Percentiles rank a stretch among this genome's conserved stretches.
phyloP scores from a whole-genome alignment of 192 early-diverging fungal genomes.

The Endogone sp. region DNA sequence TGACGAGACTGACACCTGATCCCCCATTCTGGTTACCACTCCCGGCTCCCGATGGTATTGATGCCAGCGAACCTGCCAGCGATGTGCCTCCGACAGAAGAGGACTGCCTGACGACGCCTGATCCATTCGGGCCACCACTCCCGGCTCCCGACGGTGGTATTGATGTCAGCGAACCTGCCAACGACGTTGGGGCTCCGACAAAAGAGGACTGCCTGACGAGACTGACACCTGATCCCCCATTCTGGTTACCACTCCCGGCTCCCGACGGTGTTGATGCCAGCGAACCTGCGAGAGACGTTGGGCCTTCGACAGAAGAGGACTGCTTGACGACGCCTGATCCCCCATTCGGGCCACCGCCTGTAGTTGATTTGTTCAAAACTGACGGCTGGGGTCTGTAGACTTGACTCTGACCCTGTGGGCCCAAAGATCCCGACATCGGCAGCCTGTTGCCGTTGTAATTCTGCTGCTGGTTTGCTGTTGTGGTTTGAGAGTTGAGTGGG shows the following conservation, averaged over 20 bases:
- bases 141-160: neutral
- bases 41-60: neutral
- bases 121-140: neutral
- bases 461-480: neutral
- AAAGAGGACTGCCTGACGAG: neutral
- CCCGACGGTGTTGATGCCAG: neutral
- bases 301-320: neutral
- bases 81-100: neutral
- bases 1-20: neutral
- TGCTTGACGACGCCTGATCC: too few species aligned
- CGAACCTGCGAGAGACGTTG: neutral
- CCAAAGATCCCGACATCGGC: neutral
- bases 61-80: neutral
- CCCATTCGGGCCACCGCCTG: neutral
- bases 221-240: neutral
- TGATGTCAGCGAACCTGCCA: neutral
- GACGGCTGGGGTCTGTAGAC: neutral
- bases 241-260: neutral
- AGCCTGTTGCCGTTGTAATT: neutral
- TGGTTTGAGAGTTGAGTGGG: neutral
- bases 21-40: neutral
- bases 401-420: neutral
- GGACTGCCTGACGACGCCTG: too few species aligned
- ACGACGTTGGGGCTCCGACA: neutral
- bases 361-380: neutral